phyloP scores from a whole-genome alignment of 352 stramenopile species.

The Globisporangium alternatum region DNA sequence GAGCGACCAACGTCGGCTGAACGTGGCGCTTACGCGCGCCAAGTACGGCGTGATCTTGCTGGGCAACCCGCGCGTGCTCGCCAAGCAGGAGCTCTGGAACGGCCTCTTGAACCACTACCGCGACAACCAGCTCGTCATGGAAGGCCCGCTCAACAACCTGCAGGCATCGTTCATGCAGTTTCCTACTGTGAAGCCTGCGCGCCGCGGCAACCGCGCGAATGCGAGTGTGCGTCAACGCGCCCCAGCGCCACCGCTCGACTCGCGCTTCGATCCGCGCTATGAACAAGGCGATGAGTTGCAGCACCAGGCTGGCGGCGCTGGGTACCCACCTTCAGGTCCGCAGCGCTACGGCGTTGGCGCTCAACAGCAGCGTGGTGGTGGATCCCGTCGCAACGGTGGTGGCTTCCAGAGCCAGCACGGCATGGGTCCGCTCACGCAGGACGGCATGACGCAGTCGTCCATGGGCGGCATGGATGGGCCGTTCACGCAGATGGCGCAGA shows the following conservation, averaged over 20 bases:
- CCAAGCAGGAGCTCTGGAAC: slow-evolving; percentile 97
- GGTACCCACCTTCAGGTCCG: slow-evolving; percentile 38
- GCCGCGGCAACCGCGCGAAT: slow-evolving; percentile 29
- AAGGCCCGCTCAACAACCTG: slow-evolving; percentile 96
- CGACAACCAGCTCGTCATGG: slow-evolving; percentile 92
- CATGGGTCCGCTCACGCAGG: slow-evolving; percentile 73
- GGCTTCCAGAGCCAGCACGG: slow-evolving; percentile 20
- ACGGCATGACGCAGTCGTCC: slow-evolving; percentile 64
- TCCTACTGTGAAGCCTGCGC: slow-evolving; percentile 58
- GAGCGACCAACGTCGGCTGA: slow-evolving; percentile 96
- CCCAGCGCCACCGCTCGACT: slow-evolving; percentile 70
- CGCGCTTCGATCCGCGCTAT: slow-evolving; percentile 83
- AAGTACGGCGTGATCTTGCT: slow-evolving; percentile 98
- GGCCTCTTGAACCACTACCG: slow-evolving; percentile 97
- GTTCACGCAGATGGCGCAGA: slow-evolving; percentile 79
- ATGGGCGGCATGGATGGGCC: slow-evolving; percentile 61
- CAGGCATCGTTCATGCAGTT: slow-evolving; percentile 98
- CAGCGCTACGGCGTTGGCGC: slow-evolving; percentile 29
- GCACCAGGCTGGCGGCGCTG: slow-evolving; percentile 19
- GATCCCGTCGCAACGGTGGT: slow-evolving; percentile 22
- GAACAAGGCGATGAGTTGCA: slow-evolving; percentile 34
- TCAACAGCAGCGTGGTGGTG: slow-evolving; percentile 26
- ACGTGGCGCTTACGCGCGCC: slow-evolving; percentile 98
- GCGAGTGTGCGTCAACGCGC: slow-evolving; percentile 48
- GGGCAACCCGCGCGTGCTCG: slow-evolving; percentile 96